Evolutionary conservation across 192 early-diverging fungal species (phyloP).

Genomic region (Coemansia reversa): DNA sequence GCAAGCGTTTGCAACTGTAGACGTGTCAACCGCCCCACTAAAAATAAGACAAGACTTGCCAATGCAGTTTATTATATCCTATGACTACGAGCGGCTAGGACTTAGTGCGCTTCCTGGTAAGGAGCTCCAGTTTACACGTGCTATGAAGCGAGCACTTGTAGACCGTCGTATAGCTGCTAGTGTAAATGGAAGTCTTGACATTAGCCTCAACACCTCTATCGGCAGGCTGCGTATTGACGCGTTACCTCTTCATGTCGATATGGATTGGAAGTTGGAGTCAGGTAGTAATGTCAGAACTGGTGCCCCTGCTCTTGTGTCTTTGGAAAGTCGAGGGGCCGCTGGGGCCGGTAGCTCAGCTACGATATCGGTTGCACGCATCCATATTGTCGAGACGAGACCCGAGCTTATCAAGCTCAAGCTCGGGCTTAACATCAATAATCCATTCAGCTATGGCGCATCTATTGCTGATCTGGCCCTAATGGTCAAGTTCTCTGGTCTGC

Average conservation of each 20-base stretch:
- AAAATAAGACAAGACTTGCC: slow-evolving; percentile 12
- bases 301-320: not conserved
- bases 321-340: not conserved
- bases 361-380: slow-evolving; percentile 20
- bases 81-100: slow-evolving; percentile 34
- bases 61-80: slow-evolving; percentile 15
- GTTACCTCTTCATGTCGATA: slow-evolving; percentile 15
- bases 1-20: slow-evolving; percentile 27
- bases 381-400: slow-evolving; percentile 33
- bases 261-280: slow-evolving; percentile 20
- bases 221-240: slow-evolving; percentile 24
- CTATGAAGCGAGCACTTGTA: slow-evolving; percentile 24
- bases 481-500: slow-evolving; percentile 29
- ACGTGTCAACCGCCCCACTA: slow-evolving; percentile 11
- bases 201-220: slow-evolving; percentile 28
- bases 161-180: slow-evolving; percentile 17
- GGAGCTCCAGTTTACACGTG: slow-evolving; percentile 26
- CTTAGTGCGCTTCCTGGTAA: slow-evolving; percentile 18
- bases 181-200: slow-evolving; percentile 33
- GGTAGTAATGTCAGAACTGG: not conserved
- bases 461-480: slow-evolving; percentile 34
- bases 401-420: slow-evolving; percentile 21
- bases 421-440: slow-evolving; percentile 28
- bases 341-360: slow-evolving; percentile 5
- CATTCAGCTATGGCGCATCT: slow-evolving; percentile 40